Percentiles rank a stretch among this genome's conserved stretches.
Evolutionary conservation across 805 yeast genomes (phyloP).

Genomic region (Saccharomycopsis schoenii): DNA sequence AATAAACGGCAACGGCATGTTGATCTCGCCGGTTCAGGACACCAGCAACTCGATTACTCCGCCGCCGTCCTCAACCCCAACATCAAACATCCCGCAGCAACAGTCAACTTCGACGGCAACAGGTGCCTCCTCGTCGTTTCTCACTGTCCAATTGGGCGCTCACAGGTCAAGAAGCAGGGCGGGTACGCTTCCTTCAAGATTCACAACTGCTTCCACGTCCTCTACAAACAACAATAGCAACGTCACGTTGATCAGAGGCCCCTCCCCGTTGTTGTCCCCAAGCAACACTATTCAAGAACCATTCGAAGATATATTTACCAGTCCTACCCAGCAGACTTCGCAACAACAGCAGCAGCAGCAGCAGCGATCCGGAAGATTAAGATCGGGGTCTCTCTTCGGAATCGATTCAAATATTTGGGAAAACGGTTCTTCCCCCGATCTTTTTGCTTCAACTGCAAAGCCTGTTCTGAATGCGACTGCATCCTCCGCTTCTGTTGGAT

Average conservation of each 20-base stretch:
- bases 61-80: background rate
- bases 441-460: constrained; percentile 15
- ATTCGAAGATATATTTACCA: constrained; percentile 20
- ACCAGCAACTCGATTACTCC: background rate
- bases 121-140: background rate
- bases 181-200: constrained; percentile 67
- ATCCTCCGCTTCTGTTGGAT: constrained; percentile 3
- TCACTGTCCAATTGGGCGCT: constrained; percentile 28
- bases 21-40: background rate
- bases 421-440: constrained; percentile 26
- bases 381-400: constrained; percentile 45
- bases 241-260: constrained; percentile 19
- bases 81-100: background rate
- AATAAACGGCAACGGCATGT: background rate
- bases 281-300: constrained; percentile 9
- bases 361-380: constrained; percentile 28
- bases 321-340: constrained; percentile 18
- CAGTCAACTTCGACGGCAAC: background rate
- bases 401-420: constrained; percentile 47
- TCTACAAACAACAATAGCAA: constrained; percentile 20
- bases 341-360: constrained; percentile 1
- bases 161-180: constrained; percentile 57
- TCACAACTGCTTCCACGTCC: constrained; percentile 25
- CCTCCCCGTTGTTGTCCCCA: constrained; percentile 10
- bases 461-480: constrained; percentile 14